Percentiles rank a stretch among this genome's conserved stretches.
Conservation (phyloP, 805 yeast genomes). For the Tetrapisispora pingtungensis region DNA sequence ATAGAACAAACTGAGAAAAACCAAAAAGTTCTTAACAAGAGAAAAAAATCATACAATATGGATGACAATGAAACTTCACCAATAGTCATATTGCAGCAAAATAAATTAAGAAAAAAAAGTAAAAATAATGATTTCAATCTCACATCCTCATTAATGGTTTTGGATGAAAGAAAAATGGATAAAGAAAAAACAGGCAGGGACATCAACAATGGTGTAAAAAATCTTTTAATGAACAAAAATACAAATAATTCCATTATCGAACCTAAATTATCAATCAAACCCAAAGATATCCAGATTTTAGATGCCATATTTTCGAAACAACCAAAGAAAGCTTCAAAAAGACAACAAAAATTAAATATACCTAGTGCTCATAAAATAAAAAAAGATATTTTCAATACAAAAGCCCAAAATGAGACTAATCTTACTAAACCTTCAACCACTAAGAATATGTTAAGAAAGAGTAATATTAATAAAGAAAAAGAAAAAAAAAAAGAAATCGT, state of each 20-base stretch:
- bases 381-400: neutral
- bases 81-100: neutral
- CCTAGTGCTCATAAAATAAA: constrained; percentile 6
- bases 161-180: neutral
- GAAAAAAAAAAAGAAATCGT: too few species aligned
- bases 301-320: constrained; percentile 18
- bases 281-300: constrained; percentile 16
- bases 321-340: neutral
- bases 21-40: neutral
- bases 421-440: too few species aligned
- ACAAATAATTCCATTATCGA: neutral
- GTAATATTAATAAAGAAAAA: too few species aligned
- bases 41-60: constrained; percentile 19
- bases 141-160: neutral
- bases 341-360: constrained; percentile 14
- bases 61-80: constrained; percentile 7
- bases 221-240: neutral
- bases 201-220: neutral
- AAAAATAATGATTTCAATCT: neutral
- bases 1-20: constrained; percentile 1
- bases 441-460: too few species aligned
- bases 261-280: constrained; percentile 2
- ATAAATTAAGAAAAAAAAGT: neutral
- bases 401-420: too few species aligned
- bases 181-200: neutral